A percentile compares a stretch with the other conserved stretches of the same genome.
These are phyloP conservation scores for Cladorrhinum sp. DNA, from an alignment of 2,329 filamentous ascomycete genomes.

Conservation along the genomic window DNA sequence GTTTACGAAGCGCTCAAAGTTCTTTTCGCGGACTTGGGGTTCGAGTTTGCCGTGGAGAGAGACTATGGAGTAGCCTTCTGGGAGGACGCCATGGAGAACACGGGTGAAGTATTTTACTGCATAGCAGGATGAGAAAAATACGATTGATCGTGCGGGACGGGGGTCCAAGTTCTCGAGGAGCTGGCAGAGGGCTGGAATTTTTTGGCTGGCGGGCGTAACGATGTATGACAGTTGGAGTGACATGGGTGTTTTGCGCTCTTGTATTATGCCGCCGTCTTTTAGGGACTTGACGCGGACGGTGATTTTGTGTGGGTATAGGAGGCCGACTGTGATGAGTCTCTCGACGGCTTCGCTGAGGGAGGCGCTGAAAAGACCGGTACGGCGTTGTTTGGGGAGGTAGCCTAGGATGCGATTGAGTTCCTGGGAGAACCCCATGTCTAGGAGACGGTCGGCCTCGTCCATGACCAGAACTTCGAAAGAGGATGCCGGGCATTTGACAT, in stretches of 20 bases:
- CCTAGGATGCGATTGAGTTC: slow-evolving; percentile 83
- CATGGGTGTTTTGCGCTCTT: slow-evolving; percentile 85
- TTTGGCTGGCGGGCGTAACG: slow-evolving; percentile 70
- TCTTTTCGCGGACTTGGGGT: slow-evolving; percentile 81
- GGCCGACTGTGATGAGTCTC: slow-evolving; percentile 85
- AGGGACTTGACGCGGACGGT: slow-evolving; percentile 84
- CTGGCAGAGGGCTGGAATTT: slow-evolving; percentile 70
- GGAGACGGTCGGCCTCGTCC: slow-evolving; percentile 87
- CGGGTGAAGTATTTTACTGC: slow-evolving; percentile 92
- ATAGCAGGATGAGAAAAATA: slow-evolving; percentile 91
- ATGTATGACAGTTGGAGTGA: slow-evolving; percentile 91
- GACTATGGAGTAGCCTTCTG: slow-evolving; percentile 65
- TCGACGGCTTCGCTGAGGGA: slow-evolving; percentile 94
- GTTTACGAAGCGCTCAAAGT: slow-evolving; percentile 76
- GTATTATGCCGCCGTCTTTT: slow-evolving; percentile 60
- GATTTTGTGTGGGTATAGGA: slow-evolving; percentile 93
- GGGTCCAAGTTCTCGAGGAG: slow-evolving; percentile 69
- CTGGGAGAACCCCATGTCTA: slow-evolving; percentile 92
- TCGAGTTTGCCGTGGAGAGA: slow-evolving; percentile 91
- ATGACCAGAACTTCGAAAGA: slow-evolving; percentile 90
- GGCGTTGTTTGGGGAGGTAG: slow-evolving; percentile 83
- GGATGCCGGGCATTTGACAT: slow-evolving; percentile 83
- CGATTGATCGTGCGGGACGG: slow-evolving; percentile 76
- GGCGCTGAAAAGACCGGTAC: slow-evolving; percentile 91
- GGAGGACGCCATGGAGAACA: slow-evolving; percentile 70